Evolutionary conservation across 129 eudicot species (phyloP), one percentile per base, ranked within the genome.

Genomic region (Solidago caesia): DNA sequence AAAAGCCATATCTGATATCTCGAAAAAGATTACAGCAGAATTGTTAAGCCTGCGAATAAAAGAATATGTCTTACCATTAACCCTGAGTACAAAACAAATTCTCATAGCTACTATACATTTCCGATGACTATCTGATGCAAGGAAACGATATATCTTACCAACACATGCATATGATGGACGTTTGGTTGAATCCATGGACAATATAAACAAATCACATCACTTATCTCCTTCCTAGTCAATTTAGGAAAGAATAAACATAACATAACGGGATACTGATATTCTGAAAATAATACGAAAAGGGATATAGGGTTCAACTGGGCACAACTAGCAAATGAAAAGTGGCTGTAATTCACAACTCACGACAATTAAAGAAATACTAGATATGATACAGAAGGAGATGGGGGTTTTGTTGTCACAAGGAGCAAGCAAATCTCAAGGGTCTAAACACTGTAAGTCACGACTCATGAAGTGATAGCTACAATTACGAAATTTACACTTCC

Each of bases 401-500:
- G 7, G 9, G 58, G 11, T 7, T 10, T 68, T 7, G 12, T 7
- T 53, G 16, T 41, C 46, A 59, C 27, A 73, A 73, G 9, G 4
- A 73, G 57, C n/a, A 4, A 73, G 57, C 68, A 58, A 73, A 21
- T 73, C 77, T 25, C 44, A 72, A 59, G 7, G 61, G n/a, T 9
- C 72, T 68, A 68, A 68, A 46, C 67, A 74, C 60, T 33, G 29
- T 25, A 68, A 27, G 16, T 49, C 45, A 6, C 16, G 16, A 64
- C 68, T 62, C 67, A 64, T 5, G 6, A 52, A 39, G 21, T 21
- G 6, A 56, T 15, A 56, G 11, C 27, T 0, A 56, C 29, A 1
- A n/a, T 56, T 5, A 70, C n/a, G 47, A 29, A 73, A 76, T 71
- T 56, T 81, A 81, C 77, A 55, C 6, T 81, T 69, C 15, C 0